Conservation (phyloP, 1,284 basidiomycete genomes). For the Laetiporus sulphureus region DNA sequence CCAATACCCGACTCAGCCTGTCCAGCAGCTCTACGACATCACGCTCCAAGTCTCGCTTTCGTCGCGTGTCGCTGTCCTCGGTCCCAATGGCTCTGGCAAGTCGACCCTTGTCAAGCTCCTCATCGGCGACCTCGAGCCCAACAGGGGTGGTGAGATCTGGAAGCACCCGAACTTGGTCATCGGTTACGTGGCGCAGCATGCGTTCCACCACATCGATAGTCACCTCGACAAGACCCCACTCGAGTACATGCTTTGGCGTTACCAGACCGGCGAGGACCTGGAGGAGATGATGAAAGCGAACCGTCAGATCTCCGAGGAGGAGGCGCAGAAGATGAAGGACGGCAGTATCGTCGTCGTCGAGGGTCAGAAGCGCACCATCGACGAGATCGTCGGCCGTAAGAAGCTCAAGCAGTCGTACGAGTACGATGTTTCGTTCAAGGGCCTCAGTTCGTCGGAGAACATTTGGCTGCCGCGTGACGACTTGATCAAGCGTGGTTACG, state of each 20-base stretch:
- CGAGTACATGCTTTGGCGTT: slow-evolving; percentile 99
- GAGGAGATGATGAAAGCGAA: slow-evolving; percentile 93
- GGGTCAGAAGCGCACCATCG: slow-evolving; percentile 91
- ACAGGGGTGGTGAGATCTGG: slow-evolving; percentile 96
- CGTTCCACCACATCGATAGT: slow-evolving; percentile 98
- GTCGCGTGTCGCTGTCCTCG: slow-evolving; percentile 94
- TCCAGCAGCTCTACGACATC: slow-evolving; percentile 93
- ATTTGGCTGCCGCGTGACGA: slow-evolving; percentile 96
- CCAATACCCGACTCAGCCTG: slow-evolving; percentile 85
- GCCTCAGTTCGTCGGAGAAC: slow-evolving; percentile 89
- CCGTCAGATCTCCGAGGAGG: slow-evolving; percentile 84
- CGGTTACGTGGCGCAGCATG: slow-evolving; percentile 97
- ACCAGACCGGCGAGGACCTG: slow-evolving; percentile 98
- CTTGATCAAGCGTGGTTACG: slow-evolving; percentile 94
- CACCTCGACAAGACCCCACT: slow-evolving; percentile 98
- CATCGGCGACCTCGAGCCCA: slow-evolving; percentile 95
- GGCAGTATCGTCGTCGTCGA: slow-evolving; percentile 83
- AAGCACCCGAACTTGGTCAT: slow-evolving; percentile 99
- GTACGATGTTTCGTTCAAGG: slow-evolving; percentile 95
- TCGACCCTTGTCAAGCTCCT: slow-evolving; percentile 98
- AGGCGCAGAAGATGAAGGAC: slow-evolving; percentile 95
- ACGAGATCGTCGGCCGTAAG: slow-evolving; percentile 89
- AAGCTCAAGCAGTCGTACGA: slow-evolving; percentile 99
- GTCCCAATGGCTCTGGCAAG: slow-evolving; percentile 97
- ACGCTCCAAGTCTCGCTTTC: slow-evolving; percentile 95